Conservation (phyloP, 345 rosid genomes). For the Boechera retrofracta region DNA sequence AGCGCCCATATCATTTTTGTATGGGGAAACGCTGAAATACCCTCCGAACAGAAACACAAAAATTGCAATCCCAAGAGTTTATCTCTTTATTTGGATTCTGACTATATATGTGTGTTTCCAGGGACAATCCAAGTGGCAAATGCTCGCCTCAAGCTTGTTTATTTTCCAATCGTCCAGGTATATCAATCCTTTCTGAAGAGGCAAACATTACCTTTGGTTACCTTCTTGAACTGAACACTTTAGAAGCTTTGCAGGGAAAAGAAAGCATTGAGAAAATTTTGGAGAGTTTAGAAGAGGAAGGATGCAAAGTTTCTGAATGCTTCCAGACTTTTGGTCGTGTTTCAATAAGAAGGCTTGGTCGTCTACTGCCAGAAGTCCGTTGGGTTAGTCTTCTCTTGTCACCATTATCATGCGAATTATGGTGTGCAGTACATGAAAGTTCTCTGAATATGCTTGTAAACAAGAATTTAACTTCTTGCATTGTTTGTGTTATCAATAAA, state of each 20-base stretch:
- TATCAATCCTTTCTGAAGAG: conserved; percentile 12
- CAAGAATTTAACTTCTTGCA: not conserved
- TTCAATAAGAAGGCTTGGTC: conserved; percentile 76
- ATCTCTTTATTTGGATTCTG: conserved; percentile 29
- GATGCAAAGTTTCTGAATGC: conserved; percentile 53
- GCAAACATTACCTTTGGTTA: conserved; percentile 17
- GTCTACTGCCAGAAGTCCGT: conserved; percentile 82
- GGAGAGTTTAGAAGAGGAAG: conserved; percentile 55
- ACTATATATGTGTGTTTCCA: conserved; percentile 31
- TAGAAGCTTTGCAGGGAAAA: conserved; percentile 58
- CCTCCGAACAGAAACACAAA: not conserved
- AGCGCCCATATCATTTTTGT: not conserved
- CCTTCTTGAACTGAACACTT: conserved; percentile 1
- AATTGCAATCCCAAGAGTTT: conserved; percentile 1
- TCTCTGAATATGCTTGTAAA: not conserved
- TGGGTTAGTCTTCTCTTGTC: conserved; percentile 60
- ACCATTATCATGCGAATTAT: conserved; percentile 13
- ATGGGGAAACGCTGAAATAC: not conserved
- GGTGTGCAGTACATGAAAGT: not conserved
- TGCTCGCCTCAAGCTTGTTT: conserved; percentile 72
- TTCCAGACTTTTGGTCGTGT: conserved; percentile 62
- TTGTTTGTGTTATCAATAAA: conserved; percentile 25
- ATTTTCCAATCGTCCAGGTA: conserved; percentile 74
- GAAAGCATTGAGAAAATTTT: conserved; percentile 66
- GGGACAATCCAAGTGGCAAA: conserved; percentile 53